Evolutionary conservation across 805 yeast species (phyloP).

Genomic region (Schwanniomyces sp.): DNA sequence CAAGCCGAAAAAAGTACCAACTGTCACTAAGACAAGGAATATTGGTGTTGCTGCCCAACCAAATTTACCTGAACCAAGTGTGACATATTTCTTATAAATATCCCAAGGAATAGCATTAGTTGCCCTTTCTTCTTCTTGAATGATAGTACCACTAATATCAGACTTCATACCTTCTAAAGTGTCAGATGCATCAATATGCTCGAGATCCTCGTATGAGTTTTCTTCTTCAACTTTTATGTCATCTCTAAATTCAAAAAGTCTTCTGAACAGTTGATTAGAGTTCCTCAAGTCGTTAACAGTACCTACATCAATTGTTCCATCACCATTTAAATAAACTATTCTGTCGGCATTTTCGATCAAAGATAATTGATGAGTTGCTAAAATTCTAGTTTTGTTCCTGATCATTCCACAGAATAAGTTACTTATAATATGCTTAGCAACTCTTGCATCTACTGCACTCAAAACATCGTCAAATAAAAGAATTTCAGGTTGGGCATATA

Average conservation of each 20-base stretch:
- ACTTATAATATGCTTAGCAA: conserved; percentile 40
- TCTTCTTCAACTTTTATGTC: conserved; percentile 2
- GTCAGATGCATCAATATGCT: background rate
- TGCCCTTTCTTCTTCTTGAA: conserved; percentile 36
- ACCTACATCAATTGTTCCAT: conserved; percentile 43
- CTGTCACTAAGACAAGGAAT: conserved; percentile 27
- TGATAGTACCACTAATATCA: conserved; percentile 25
- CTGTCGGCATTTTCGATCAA: conserved; percentile 38
- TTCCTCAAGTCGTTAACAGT: conserved; percentile 25
- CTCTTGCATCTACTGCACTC: conserved; percentile 44
- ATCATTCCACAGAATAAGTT: conserved; percentile 34
- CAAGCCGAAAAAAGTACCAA: conserved; percentile 41
- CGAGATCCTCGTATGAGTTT: background rate
- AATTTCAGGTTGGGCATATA: conserved; percentile 31
- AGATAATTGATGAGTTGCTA: conserved; percentile 46
- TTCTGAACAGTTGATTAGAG: conserved; percentile 47
- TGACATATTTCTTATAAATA: conserved; percentile 36
- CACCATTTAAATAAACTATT: conserved; percentile 39
- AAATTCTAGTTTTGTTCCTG: conserved; percentile 31
- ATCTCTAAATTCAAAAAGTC: conserved; percentile 48
- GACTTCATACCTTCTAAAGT: conserved; percentile 6
- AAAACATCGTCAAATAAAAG: conserved; percentile 45
- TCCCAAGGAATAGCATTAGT: conserved; percentile 40
- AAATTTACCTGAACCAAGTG: conserved; percentile 38
- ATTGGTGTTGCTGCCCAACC: conserved; percentile 33